These are phyloP conservation scores for Remersonia thermophila DNA, from an alignment of 2,329 filamentous ascomycete species.

Conservation along the genomic window DNA sequence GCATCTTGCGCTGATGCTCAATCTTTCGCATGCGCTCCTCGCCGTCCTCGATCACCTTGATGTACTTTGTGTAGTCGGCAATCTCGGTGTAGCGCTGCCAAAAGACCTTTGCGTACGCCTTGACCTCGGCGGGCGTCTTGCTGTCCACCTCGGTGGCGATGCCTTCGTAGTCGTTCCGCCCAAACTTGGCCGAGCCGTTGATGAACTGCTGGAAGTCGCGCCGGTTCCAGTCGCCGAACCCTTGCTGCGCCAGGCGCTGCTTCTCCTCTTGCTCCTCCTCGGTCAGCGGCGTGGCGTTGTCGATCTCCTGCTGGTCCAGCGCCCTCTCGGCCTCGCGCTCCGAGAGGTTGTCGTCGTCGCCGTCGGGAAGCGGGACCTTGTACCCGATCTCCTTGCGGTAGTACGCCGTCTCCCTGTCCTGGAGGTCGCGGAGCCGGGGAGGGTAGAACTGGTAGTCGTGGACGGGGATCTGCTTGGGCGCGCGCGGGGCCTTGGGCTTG, in stretches of 20 bases:
- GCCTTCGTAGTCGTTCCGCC: slow-evolving; percentile 69
- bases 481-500: slow-evolving; percentile 90
- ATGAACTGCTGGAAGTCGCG: slow-evolving; percentile 97
- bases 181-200: slow-evolving; percentile 87
- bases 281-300: slow-evolving; percentile 75
- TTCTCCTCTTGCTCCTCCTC: slow-evolving; percentile 87
- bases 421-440: slow-evolving; percentile 66
- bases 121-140: slow-evolving; percentile 76
- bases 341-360: slow-evolving; percentile 68
- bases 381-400: slow-evolving; percentile 95
- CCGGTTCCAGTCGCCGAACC: slow-evolving; percentile 91
- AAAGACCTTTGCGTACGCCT: slow-evolving; percentile 85
- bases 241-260: slow-evolving; percentile 64
- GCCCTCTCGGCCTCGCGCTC: slow-evolving; percentile 81
- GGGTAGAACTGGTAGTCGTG: slow-evolving; percentile 99
- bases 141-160: slow-evolving; percentile 86
- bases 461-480: slow-evolving; percentile 81
- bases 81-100: slow-evolving; percentile 94
- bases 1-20: slow-evolving; percentile 82
- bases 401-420: slow-evolving; percentile 90
- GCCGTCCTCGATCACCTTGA: slow-evolving; percentile 81
- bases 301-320: slow-evolving; percentile 82
- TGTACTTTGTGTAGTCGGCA: slow-evolving; percentile 74
- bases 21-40: slow-evolving; percentile 83
- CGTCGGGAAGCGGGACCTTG: slow-evolving; percentile 81